Percentiles rank a stretch among this genome's conserved stretches.
Conservation (phyloP, 139 green algal genomes). For the Haematococcus lacustris region DNA sequence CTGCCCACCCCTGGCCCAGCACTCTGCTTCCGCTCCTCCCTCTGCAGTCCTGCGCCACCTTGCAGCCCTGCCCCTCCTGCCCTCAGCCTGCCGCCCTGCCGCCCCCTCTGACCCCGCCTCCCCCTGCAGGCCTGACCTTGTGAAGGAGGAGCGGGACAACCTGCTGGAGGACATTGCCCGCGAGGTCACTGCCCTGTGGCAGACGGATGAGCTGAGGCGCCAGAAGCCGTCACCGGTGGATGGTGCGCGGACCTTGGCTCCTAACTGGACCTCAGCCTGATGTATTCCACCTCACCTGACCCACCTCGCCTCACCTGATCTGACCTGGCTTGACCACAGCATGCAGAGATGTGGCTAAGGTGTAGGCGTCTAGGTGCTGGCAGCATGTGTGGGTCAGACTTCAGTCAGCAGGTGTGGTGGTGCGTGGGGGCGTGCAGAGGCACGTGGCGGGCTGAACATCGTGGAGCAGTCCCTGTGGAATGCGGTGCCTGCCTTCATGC, state of each 20-base stretch:
- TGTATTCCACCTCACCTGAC: too few species aligned
- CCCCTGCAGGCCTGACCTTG: constrained; percentile 43
- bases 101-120: background rate
- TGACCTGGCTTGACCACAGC: too few species aligned
- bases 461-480: constrained; percentile 89
- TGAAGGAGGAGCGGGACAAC: constrained; percentile 44
- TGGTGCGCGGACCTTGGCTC: constrained; percentile 52
- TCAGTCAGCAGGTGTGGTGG: too few species aligned
- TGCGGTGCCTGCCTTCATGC: constrained; percentile 76
- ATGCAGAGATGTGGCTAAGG: too few species aligned
- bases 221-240: constrained; percentile 84
- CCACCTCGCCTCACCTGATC: too few species aligned
- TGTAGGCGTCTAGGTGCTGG: too few species aligned
- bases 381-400: too few species aligned
- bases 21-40: too few species aligned
- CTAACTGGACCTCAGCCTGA: too few species aligned
- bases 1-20: too few species aligned
- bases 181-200: constrained; percentile 82
- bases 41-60: too few species aligned
- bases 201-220: constrained; percentile 90
- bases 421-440: constrained; percentile 57
- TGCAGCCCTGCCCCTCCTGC: too few species aligned
- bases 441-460: constrained; percentile 83
- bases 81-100: background rate
- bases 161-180: constrained; percentile 59